A percentile compares a stretch with the other conserved stretches of the same genome.
phyloP scores from a whole-genome alignment of 306 rosid species.

The Gleditsia sinensis region DNA sequence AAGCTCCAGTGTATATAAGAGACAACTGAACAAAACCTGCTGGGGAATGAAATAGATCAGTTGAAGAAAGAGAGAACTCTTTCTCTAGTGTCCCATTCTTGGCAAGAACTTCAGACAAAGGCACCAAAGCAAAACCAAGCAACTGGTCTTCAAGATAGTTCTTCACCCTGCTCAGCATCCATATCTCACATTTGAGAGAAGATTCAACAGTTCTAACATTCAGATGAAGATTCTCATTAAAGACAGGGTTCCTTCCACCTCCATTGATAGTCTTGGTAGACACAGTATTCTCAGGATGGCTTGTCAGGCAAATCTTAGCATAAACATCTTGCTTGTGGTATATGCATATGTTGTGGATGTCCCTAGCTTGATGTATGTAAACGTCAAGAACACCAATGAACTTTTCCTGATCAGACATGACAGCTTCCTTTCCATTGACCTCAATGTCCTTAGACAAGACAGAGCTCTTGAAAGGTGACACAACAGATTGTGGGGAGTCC shows the following conservation, averaged over 20 bases:
- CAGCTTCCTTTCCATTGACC: slow-evolving; percentile 51
- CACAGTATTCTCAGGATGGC: slow-evolving; percentile 61
- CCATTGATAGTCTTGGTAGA: slow-evolving; percentile 91
- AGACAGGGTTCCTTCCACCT: slow-evolving; percentile 93
- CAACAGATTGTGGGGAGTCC: slow-evolving; percentile 96
- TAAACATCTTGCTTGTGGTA: slow-evolving; percentile 99
- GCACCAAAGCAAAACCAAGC: slow-evolving; percentile 91
- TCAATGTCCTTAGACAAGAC: slow-evolving; percentile 52
- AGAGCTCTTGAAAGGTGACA: slow-evolving; percentile 69
- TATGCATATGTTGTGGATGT: slow-evolving; percentile 92
- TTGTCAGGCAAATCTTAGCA: slow-evolving; percentile 76
- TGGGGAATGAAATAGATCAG: slow-evolving; percentile 90
- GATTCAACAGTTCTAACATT: slow-evolving; percentile 59
- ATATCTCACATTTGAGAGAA: slow-evolving; percentile 84
- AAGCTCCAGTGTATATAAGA: slow-evolving; percentile 62
- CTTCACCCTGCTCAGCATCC: slow-evolving; percentile 96
- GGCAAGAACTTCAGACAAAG: slow-evolving; percentile 68
- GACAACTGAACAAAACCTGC: slow-evolving; percentile 85
- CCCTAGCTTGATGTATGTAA: slow-evolving; percentile 82
- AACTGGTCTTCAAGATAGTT: slow-evolving; percentile 97
- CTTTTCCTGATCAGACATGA: slow-evolving; percentile 37
- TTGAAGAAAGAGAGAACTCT: slow-evolving; percentile 91
- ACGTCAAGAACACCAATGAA: slow-evolving; percentile 72
- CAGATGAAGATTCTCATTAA: slow-evolving; percentile 69
- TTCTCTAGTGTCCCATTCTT: slow-evolving; percentile 74